phyloP scores from a whole-genome alignment of 2,329 filamentous ascomycete species.

The Arthrobotrys musiformis region DNA sequence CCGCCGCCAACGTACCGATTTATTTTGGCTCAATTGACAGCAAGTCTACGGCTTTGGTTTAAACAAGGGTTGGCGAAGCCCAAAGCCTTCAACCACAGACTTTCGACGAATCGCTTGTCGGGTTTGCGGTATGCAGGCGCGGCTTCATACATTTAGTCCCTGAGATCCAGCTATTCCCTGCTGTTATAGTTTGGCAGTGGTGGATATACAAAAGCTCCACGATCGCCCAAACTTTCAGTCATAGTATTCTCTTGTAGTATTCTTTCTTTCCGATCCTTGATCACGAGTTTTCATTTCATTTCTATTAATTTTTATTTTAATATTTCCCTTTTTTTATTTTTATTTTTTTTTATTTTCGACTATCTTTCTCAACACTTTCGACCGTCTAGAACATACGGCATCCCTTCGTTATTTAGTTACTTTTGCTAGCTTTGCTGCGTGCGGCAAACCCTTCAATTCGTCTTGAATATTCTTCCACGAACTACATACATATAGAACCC shows the following conservation, averaged over 20 bases:
- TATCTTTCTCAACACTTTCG: background rate
- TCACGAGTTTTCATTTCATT: conserved; percentile 29
- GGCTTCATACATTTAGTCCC: conserved; percentile 49
- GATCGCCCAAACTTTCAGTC: background rate
- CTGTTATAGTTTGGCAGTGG: conserved; percentile 16
- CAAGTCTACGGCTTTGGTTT: background rate
- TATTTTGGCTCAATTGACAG: conserved; percentile 1
- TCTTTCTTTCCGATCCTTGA: conserved; percentile 19
- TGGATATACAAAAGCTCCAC: conserved; percentile 47
- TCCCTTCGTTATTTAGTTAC: conserved; percentile 31
- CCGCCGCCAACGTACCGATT: conserved; percentile 10
- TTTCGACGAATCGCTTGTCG: conserved; percentile 48
- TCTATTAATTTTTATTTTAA: background rate
- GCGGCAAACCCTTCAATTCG: conserved; percentile 42
- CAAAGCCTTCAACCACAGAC: conserved; percentile 9
- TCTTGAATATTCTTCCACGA: conserved; percentile 1
- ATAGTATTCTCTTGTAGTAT: background rate
- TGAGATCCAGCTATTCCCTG: conserved; percentile 13
- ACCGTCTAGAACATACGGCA: conserved; percentile 15
- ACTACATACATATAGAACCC: background rate
- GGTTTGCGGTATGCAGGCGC: conserved; percentile 50
- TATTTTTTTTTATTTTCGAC: conserved; percentile 2
- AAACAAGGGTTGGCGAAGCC: conserved; percentile 12
- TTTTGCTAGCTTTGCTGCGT: conserved; percentile 39
- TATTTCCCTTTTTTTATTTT: conserved; percentile 1